phyloP scores from a whole-genome alignment of 2,329 filamentous ascomycete species.

The Alternaria brassicae region DNA sequence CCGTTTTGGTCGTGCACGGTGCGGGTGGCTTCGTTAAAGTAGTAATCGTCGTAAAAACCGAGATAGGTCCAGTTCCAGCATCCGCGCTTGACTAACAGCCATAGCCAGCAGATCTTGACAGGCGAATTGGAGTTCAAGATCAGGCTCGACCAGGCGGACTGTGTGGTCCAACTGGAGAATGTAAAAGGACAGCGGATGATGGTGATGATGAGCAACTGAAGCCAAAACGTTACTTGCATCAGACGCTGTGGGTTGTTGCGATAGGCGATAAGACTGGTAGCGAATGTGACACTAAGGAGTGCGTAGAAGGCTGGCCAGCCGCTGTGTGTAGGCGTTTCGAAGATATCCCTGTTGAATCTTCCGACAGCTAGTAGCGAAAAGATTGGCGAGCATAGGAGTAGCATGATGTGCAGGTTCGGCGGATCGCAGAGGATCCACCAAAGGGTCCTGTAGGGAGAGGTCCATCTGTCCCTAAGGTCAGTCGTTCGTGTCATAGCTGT shows the following conservation, averaged over 20 bases:
- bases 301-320: background rate
- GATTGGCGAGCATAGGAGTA: background rate
- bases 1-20: background rate
- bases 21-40: background rate
- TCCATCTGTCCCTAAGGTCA: background rate
- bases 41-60: constrained; percentile 1
- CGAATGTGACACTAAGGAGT: background rate
- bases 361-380: background rate
- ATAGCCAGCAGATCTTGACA: background rate
- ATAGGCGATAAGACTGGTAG: background rate
- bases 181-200: background rate
- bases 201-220: background rate
- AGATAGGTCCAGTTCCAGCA: background rate
- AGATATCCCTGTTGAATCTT: background rate
- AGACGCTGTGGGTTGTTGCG: background rate
- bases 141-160: background rate
- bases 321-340: background rate
- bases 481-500: background rate
- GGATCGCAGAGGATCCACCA: background rate
- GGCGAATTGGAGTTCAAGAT: background rate
- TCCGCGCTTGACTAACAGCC: background rate
- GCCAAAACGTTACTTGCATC: background rate
- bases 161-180: background rate
- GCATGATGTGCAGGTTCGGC: background rate
- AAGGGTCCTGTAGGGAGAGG: background rate